Conservation (phyloP, 371 early-diverging fungal species). For the Mortierella sp. region DNA sequence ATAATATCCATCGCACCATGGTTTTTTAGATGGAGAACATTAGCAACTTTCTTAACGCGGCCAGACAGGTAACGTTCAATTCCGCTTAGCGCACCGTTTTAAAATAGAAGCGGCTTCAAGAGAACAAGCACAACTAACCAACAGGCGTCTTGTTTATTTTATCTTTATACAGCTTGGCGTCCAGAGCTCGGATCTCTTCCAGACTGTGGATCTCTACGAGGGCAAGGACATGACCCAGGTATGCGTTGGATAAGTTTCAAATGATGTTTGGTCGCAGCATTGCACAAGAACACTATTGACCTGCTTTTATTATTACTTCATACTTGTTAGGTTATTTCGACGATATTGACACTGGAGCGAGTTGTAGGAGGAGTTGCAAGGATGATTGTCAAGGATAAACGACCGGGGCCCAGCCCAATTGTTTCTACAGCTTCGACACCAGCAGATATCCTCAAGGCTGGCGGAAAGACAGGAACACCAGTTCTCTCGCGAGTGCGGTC, state of each 20-base stretch:
- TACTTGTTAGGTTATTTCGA: conserved; percentile 59
- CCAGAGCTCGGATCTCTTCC: conserved; percentile 85
- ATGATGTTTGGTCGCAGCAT: neutral
- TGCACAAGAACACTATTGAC: neutral
- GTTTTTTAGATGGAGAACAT: conserved; percentile 86
- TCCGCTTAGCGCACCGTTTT: neutral
- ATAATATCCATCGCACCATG: neutral
- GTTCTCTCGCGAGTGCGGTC: conserved; percentile 43
- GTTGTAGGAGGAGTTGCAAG: conserved; percentile 49
- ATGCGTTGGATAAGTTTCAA: conserved; percentile 12
- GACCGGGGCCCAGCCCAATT: conserved; percentile 35
- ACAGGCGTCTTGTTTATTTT: neutral
- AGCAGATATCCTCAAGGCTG: conserved; percentile 11
- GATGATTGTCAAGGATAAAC: conserved; percentile 32
- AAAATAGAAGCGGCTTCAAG: neutral
- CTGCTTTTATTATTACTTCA: neutral
- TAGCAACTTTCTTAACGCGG: conserved; percentile 65
- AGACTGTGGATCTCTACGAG: conserved; percentile 93
- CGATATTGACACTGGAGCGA: conserved; percentile 64
- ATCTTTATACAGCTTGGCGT: conserved; percentile 70
- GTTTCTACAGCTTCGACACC: conserved; percentile 23
- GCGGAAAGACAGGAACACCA: neutral
- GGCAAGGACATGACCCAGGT: conserved; percentile 89
- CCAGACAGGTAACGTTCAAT: conserved; percentile 45
- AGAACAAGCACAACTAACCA: neutral